These are phyloP conservation scores for Xerocomus nothofagi DNA, from an alignment of 1,284 basidiomycete genomes.

Conservation along the genomic window DNA sequence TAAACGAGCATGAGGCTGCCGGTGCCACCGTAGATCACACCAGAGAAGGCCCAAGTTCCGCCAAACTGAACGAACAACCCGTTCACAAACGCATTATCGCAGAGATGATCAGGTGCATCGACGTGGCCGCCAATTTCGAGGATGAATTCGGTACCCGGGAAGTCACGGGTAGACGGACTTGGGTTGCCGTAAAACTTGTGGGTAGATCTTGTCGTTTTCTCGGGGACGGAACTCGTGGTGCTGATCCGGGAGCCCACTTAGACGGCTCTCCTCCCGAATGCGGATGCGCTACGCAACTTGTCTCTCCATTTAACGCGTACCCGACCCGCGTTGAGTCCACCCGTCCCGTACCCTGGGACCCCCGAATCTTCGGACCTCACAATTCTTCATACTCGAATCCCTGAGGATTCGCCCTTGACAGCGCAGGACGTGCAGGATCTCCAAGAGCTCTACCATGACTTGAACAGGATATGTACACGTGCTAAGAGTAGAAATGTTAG, in stretches of 20 bases:
- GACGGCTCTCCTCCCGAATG: constrained; percentile 32
- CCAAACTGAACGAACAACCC: constrained; percentile 27
- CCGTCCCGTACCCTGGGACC: constrained; percentile 30
- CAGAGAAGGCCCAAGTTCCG: background rate
- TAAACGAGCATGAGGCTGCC: constrained; percentile 53
- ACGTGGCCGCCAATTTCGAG: constrained; percentile 80
- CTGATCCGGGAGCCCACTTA: constrained; percentile 50
- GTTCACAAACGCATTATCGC: constrained; percentile 61
- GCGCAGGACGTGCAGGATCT: constrained; percentile 59
- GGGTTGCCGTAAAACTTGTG: constrained; percentile 83
- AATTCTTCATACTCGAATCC: constrained; percentile 27
- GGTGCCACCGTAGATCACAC: constrained; percentile 1
- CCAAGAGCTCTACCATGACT: constrained; percentile 56
- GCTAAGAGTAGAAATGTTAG: constrained; percentile 62
- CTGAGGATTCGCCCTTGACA: constrained; percentile 44
- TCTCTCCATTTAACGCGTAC: constrained; percentile 27
- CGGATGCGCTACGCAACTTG: constrained; percentile 29
- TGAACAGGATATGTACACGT: constrained; percentile 57
- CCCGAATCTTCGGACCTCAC: constrained; percentile 30
- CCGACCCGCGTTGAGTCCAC: constrained; percentile 22
- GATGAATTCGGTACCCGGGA: constrained; percentile 41
- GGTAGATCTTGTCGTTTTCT: constrained; percentile 22
- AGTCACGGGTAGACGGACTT: constrained; percentile 56
- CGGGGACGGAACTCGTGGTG: constrained; percentile 27
- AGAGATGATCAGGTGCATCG: constrained; percentile 73